Evolutionary conservation across 2,329 filamentous ascomycete species (phyloP).

Genomic region (Hymenoscyphus scutula): DNA sequence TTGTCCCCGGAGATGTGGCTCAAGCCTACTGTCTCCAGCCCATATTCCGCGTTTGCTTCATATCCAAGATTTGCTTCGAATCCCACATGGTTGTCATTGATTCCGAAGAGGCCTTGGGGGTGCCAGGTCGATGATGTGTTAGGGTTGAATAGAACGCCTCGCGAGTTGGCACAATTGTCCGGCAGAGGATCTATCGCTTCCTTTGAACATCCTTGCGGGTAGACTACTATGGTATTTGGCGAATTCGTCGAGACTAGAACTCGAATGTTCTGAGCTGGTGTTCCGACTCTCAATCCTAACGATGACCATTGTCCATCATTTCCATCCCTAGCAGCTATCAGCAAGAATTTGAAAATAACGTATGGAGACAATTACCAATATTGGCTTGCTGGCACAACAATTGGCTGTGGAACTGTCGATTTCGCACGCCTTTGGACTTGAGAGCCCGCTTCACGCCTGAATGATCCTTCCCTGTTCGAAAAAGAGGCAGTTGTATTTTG

Average conservation of each 20-base stretch:
- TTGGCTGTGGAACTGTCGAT: conserved; percentile 11
- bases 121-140: conserved; percentile 54
- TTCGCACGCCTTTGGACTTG: not conserved
- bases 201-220: conserved; percentile 35
- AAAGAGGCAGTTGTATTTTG: not conserved
- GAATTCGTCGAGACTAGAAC: conserved; percentile 42
- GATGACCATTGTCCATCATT: conserved; percentile 71
- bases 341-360: not conserved
- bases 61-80: conserved; percentile 37
- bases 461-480: not conserved
- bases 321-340: conserved; percentile 47
- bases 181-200: conserved; percentile 36
- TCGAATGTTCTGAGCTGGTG: conserved; percentile 46
- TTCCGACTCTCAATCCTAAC: conserved; percentile 57
- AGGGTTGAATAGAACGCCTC: conserved; percentile 58
- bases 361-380: conserved; percentile 17
- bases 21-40: conserved; percentile 18
- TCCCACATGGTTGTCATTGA: conserved; percentile 30
- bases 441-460: not conserved
- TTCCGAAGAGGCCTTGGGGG: conserved; percentile 34
- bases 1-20: conserved; percentile 8
- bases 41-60: conserved; percentile 23
- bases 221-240: conserved; percentile 38
- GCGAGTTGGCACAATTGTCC: conserved; percentile 41
- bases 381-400: conserved; percentile 25